Percentiles rank a stretch among this genome's conserved stretches.
Evolutionary conservation across 257 asterid genomes (phyloP).

Genomic region (Solanum piurae): DNA sequence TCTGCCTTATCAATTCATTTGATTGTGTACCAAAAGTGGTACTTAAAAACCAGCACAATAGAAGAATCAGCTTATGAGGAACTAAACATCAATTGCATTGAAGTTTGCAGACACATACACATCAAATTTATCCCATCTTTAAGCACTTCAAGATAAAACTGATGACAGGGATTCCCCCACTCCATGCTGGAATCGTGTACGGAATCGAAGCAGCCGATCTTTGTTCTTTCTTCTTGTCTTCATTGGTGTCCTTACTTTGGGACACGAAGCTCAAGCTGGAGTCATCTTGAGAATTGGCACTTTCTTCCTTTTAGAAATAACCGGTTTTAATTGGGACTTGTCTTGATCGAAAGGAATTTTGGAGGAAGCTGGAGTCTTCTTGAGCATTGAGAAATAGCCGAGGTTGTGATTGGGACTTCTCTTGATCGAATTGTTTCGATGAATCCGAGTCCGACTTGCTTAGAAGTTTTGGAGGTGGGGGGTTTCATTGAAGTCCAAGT

Average conservation of each 20-base stretch:
- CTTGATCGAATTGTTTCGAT: background rate
- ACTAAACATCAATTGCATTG: background rate
- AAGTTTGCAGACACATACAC: conserved; percentile 24
- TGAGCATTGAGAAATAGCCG: conserved; percentile 7
- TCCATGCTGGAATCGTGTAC: too few relatives aligned
- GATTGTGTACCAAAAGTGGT: background rate
- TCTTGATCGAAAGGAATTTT: background rate
- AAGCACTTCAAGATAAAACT: too few relatives aligned
- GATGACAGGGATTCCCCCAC: conserved; percentile 56
- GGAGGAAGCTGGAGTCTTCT: conserved; percentile 1
- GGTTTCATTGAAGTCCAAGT: conserved; percentile 19
- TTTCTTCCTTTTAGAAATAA: conserved; percentile 3
- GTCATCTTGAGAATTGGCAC: conserved; percentile 5
- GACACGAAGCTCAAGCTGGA: conserved; percentile 1
- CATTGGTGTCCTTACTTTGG: background rate
- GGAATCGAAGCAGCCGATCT: too few relatives aligned
- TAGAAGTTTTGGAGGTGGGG: too few relatives aligned
- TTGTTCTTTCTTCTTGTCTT: conserved; percentile 18
- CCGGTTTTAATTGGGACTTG: conserved; percentile 3
- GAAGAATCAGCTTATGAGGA: background rate
- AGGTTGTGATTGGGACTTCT: conserved; percentile 3
- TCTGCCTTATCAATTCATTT: background rate
- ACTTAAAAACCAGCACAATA: background rate
- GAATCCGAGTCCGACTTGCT: conserved; percentile 15
- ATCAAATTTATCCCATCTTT: conserved; percentile 57